Percentiles rank a stretch among this genome's conserved stretches.
Conservation (phyloP, 495 filamentous ascomycete genomes). For the Lentithecium fluviatile region DNA sequence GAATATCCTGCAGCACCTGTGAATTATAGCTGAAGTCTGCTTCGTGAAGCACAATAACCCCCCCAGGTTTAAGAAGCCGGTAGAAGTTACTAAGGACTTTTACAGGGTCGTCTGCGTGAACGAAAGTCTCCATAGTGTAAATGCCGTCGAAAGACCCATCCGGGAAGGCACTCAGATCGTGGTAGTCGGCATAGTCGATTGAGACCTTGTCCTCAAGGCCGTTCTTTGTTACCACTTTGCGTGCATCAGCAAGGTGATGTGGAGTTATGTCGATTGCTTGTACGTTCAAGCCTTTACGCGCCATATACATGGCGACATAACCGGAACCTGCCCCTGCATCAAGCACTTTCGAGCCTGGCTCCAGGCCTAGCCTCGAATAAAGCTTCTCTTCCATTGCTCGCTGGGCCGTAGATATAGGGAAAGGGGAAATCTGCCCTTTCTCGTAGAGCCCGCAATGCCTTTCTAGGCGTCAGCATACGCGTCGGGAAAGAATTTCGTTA, state of each 20-base stretch:
- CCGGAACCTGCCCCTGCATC: conserved; percentile 32
- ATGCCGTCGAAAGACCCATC: conserved; percentile 50
- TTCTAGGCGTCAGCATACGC: too few relatives aligned
- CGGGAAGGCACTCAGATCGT: conserved; percentile 49
- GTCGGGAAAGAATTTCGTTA: too few relatives aligned
- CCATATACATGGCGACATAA: conserved; percentile 30
- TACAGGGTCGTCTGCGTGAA: conserved; percentile 55
- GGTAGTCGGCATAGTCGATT: conserved; percentile 53
- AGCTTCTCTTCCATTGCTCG: conserved; percentile 32
- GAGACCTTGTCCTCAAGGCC: conserved; percentile 44
- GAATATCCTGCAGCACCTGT: conserved; percentile 19
- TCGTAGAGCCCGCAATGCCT: conserved; percentile 26
- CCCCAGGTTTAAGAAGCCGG: conserved; percentile 53
- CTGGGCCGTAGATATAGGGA: conserved; percentile 19
- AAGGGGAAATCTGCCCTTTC: conserved; percentile 17
- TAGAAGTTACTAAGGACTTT: conserved; percentile 51
- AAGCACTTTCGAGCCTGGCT: conserved; percentile 16
- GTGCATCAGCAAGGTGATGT: conserved; percentile 50
- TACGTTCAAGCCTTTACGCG: conserved; percentile 42
- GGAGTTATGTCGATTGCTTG: conserved; percentile 54
- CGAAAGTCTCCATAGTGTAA: conserved; percentile 61
- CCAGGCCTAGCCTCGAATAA: conserved; percentile 12
- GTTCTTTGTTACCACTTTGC: conserved; percentile 44
- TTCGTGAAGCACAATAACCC: conserved; percentile 51
- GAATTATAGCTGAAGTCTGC: conserved; percentile 49